Conservation (phyloP, 768 basidiomycete genomes). For the Hericium rajendrae region DNA sequence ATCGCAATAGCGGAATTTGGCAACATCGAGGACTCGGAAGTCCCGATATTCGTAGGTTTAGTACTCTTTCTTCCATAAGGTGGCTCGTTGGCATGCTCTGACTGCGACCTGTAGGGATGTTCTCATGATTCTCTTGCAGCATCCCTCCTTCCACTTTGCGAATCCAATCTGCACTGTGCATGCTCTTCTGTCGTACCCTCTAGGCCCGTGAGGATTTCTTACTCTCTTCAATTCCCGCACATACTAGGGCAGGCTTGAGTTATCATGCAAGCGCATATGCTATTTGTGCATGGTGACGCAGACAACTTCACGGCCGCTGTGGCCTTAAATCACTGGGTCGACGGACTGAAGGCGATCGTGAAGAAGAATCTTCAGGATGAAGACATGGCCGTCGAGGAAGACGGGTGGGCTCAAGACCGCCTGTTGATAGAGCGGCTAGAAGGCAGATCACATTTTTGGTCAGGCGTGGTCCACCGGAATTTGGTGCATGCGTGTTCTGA, state of each 20-base stretch:
- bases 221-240: slow-evolving; percentile 54
- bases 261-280: slow-evolving; percentile 43
- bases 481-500: not conserved
- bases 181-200: slow-evolving; percentile 67
- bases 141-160: slow-evolving; percentile 49
- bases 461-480: slow-evolving; percentile 6
- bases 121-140: slow-evolving; percentile 72
- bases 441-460: slow-evolving; percentile 13
- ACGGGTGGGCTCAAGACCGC: not conserved
- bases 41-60: slow-evolving; percentile 40
- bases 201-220: slow-evolving; percentile 54
- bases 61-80: not conserved
- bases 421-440: slow-evolving; percentile 11
- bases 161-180: slow-evolving; percentile 44
- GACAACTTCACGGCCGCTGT: slow-evolving; percentile 61
- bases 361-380: not conserved
- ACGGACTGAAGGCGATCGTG: slow-evolving; percentile 22
- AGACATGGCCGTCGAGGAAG: not conserved
- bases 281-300: slow-evolving; percentile 54
- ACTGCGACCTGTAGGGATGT: slow-evolving; percentile 47
- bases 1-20: slow-evolving; percentile 39
- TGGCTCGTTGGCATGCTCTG: not conserved
- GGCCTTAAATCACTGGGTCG: slow-evolving; percentile 48
- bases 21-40: slow-evolving; percentile 38
- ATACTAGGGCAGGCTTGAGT: slow-evolving; percentile 46